A percentile compares a stretch with the other conserved stretches of the same genome.
Conservation (phyloP, 768 basidiomycete genomes). For the Naganishia randhawae region DNA sequence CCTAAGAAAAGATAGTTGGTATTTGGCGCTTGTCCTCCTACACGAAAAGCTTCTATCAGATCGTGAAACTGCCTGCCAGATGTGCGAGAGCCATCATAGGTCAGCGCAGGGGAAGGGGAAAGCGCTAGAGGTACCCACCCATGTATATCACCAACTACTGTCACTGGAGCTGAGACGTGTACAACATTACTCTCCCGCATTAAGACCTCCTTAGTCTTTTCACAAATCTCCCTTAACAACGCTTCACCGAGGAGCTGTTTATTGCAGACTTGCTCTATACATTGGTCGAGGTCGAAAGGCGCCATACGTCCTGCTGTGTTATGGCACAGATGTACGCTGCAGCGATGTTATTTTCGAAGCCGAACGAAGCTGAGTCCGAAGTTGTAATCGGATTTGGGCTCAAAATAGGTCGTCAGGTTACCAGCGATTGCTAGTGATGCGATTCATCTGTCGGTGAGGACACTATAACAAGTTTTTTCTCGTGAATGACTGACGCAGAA, state of each 20-base stretch:
- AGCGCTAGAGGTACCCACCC: conserved; percentile 62
- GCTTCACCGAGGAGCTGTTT: conserved; percentile 95
- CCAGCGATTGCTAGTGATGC: not conserved
- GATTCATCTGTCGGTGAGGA: not conserved
- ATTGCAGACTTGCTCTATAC: conserved; percentile 79
- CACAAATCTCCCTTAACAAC: conserved; percentile 94
- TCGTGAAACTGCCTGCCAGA: conserved; percentile 91
- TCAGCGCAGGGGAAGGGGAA: not conserved
- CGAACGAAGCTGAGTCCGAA: not conserved
- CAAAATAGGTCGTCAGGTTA: not conserved
- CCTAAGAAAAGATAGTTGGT: conserved; percentile 98
- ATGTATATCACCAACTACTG: conserved; percentile 98
- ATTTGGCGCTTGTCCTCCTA: conserved; percentile 92
- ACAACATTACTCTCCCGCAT: conserved; percentile 99
- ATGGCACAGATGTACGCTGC: not conserved
- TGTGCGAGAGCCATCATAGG: not conserved
- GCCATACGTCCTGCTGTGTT: conserved; percentile 38
- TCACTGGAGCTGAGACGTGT: conserved; percentile 92
- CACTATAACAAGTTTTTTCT: not conserved
- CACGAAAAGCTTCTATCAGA: conserved; percentile 96
- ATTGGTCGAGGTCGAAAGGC: conserved; percentile 89
- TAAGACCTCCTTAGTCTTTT: conserved; percentile 97
- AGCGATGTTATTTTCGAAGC: not conserved
- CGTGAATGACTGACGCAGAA: not conserved
- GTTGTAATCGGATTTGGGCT: not conserved